A percentile compares a stretch with the other conserved stretches of the same genome.
phyloP scores from a whole-genome alignment of 352 stramenopile species.

The Globisporangium apiculatum region DNA sequence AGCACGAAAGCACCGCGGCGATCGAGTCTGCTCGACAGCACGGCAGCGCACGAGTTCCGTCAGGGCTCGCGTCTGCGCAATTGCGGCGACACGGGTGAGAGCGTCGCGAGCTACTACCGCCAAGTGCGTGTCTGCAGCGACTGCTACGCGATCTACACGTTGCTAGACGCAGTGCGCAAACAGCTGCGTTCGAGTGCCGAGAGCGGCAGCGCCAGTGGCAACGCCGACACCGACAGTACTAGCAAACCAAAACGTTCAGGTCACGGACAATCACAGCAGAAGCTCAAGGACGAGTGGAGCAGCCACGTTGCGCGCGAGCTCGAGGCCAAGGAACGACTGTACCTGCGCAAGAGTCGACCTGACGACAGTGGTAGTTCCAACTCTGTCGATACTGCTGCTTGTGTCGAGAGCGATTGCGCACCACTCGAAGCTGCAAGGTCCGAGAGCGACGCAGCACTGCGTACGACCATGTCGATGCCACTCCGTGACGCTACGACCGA shows the following conservation, averaged over 20 bases:
- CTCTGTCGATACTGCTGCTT: neutral
- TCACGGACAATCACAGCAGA: slow-evolving; percentile 10
- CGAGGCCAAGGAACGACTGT: slow-evolving; percentile 48
- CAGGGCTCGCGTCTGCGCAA: slow-evolving; percentile 39
- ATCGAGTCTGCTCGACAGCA: slow-evolving; percentile 40
- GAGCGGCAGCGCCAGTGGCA: too few species aligned
- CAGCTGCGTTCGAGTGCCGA: too few species aligned
- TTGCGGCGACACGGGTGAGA: slow-evolving; percentile 42
- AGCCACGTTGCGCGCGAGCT: slow-evolving; percentile 31
- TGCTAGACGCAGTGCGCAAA: slow-evolving; percentile 66
- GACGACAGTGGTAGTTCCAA: neutral
- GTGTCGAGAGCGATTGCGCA: neutral
- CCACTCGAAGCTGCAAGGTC: too few species aligned
- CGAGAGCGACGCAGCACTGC: too few species aligned
- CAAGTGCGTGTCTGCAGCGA: slow-evolving; percentile 77
- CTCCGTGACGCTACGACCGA: too few species aligned
- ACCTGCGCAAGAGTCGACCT: slow-evolving; percentile 15
- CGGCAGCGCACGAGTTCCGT: slow-evolving; percentile 43
- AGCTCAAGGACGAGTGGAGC: slow-evolving; percentile 41
- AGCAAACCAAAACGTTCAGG: neutral
- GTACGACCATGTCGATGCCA: too few species aligned
- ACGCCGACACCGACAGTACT: slow-evolving; percentile 2
- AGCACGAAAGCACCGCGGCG: neutral
- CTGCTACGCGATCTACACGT: slow-evolving; percentile 84
- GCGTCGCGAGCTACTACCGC: slow-evolving; percentile 71